Percentiles rank a stretch among this genome's conserved stretches.
Evolutionary conservation across 805 yeast species (phyloP).

Genomic region (Yarrowia sp.): DNA sequence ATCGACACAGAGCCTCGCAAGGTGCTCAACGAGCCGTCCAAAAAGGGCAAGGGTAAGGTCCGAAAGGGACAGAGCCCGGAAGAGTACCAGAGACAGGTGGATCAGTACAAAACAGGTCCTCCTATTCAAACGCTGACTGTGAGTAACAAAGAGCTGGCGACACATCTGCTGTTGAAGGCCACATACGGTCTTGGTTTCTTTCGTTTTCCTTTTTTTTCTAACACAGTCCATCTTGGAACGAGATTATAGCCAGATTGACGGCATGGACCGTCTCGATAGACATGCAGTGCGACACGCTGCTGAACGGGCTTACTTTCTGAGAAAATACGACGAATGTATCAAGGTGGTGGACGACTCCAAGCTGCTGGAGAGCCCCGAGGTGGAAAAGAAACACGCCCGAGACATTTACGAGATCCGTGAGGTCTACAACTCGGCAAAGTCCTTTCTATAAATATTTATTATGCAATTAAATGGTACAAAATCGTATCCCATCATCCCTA

Average conservation of each 20-base stretch:
- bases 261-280: constrained; percentile 59
- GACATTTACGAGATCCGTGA: constrained; percentile 57
- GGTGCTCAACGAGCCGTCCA: constrained; percentile 24
- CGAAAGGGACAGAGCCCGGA: constrained; percentile 78
- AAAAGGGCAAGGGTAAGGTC: constrained; percentile 23
- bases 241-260: constrained; percentile 28
- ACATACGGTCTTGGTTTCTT: no score
- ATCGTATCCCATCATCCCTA: not conserved
- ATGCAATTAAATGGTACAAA: not conserved
- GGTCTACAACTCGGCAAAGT: constrained; percentile 48
- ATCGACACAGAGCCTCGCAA: constrained; percentile 7
- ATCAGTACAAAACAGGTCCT: constrained; percentile 60
- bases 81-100: constrained; percentile 61
- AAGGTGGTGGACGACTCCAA: constrained; percentile 54
- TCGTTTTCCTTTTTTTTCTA: not conserved
- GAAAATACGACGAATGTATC: constrained; percentile 61
- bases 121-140: constrained; percentile 52
- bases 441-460: constrained; percentile 17
- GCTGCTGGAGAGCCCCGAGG: constrained; percentile 58
- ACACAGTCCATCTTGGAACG: constrained; percentile 32
- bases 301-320: constrained; percentile 66
- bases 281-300: constrained; percentile 63
- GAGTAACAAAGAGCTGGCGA: not conserved
- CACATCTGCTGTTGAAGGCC: no score
- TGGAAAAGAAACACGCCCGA: constrained; percentile 50